A percentile compares a stretch with the other conserved stretches of the same genome.
These are phyloP conservation scores for Suillus decipiens DNA, from an alignment of 768 basidiomycete genomes.

Conservation along the genomic window DNA sequence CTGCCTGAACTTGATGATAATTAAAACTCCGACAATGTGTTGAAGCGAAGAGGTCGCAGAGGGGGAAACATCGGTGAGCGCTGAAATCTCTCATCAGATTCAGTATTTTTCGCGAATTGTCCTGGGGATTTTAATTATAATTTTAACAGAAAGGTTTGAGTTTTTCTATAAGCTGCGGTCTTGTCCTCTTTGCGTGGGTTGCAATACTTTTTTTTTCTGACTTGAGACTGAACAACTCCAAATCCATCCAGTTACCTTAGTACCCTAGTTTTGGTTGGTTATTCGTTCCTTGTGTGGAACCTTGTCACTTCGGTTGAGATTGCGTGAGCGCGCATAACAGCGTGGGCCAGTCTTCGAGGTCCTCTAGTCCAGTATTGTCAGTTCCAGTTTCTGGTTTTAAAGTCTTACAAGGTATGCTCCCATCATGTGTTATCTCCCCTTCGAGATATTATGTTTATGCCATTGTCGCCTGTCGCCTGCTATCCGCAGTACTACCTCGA, in stretches of 20 bases:
- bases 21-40: constrained; percentile 15
- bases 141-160: constrained; percentile 14
- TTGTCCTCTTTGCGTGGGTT: constrained; percentile 12
- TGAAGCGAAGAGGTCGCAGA: constrained; percentile 7
- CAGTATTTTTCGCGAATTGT: constrained; percentile 7
- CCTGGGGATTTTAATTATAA: constrained; percentile 7
- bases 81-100: constrained; percentile 16
- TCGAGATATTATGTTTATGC: constrained; percentile 17
- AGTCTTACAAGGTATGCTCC: constrained; percentile 17
- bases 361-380: not conserved
- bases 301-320: constrained; percentile 14
- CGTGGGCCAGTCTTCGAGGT: constrained; percentile 11
- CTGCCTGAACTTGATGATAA: constrained; percentile 7
- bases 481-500: constrained; percentile 25
- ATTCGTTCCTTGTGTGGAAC: constrained; percentile 14
- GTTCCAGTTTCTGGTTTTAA: constrained; percentile 12
- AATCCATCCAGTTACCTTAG: not conserved
- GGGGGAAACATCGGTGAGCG: constrained; percentile 5
- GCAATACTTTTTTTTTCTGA: not conserved
- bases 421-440: constrained; percentile 7
- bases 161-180: constrained; percentile 10
- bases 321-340: constrained; percentile 5
- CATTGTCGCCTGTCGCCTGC: constrained; percentile 22
- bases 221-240: constrained; percentile 1
- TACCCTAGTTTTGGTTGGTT: not conserved